A percentile compares a stretch with the other conserved stretches of the same genome.
phyloP scores from a whole-genome alignment of 192 early-diverging fungal species.

The Coemansia sp. region DNA sequence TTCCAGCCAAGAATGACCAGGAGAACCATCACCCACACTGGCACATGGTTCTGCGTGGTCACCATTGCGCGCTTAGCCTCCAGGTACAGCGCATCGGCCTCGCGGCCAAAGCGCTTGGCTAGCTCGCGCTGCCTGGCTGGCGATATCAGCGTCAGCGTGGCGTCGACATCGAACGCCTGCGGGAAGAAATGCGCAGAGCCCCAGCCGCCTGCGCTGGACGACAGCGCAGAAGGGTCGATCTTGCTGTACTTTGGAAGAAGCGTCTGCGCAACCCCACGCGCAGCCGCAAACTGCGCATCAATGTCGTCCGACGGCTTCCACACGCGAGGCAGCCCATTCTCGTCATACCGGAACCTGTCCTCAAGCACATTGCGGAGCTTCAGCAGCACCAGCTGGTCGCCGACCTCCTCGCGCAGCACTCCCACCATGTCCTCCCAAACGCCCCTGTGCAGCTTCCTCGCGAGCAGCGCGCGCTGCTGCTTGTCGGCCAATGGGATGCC shows the following conservation, averaged over 20 bases:
- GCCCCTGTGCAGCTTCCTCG: slow-evolving; percentile 58
- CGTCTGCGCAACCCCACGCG: slow-evolving; percentile 66
- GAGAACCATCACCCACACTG: slow-evolving; percentile 80
- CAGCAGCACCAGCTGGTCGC: slow-evolving; percentile 79
- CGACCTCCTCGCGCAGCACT: slow-evolving; percentile 76
- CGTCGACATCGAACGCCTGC: slow-evolving; percentile 59
- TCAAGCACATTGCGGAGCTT: slow-evolving; percentile 83
- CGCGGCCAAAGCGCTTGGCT: slow-evolving; percentile 78
- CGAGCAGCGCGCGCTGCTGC: slow-evolving; percentile 55
- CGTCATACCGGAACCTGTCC: slow-evolving; percentile 92
- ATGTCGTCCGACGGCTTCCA: slow-evolving; percentile 97
- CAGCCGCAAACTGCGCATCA: slow-evolving; percentile 76
- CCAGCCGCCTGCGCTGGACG: background rate
- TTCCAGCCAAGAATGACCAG: slow-evolving; percentile 92
- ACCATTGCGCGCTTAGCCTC: slow-evolving; percentile 97
- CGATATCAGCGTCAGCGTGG: slow-evolving; percentile 63
- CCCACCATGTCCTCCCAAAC: slow-evolving; percentile 75
- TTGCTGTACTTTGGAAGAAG: slow-evolving; percentile 72
- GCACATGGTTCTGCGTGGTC: slow-evolving; percentile 80
- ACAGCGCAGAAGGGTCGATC: slow-evolving; percentile 58
- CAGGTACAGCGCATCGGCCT: slow-evolving; percentile 87
- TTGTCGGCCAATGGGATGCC: slow-evolving; percentile 34
- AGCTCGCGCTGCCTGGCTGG: slow-evolving; percentile 69
- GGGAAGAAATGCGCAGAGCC: slow-evolving; percentile 27
- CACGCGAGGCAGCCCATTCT: slow-evolving; percentile 85